Conservation (phyloP, 495 filamentous ascomycete species). For the Annulohypoxylon maeteangense region DNA sequence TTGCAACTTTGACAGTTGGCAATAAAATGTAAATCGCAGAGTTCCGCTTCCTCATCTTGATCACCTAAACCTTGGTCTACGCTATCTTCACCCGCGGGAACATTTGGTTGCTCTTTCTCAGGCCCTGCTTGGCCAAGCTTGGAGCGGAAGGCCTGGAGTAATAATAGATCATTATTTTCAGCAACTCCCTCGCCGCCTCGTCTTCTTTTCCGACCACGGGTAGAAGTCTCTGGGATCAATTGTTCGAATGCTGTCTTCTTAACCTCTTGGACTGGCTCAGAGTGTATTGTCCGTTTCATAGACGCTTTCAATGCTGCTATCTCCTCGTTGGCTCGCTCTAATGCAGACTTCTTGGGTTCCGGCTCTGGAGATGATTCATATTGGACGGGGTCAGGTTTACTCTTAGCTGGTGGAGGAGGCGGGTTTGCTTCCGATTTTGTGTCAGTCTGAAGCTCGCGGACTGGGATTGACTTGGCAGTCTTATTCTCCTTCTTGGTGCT, state of each 20-base stretch:
- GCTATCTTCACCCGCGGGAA: conserved; percentile 44
- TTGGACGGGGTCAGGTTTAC: conserved; percentile 27
- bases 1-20: conserved; percentile 90
- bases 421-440: conserved; percentile 29
- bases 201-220: conserved; percentile 81
- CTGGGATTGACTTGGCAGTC: conserved; percentile 45
- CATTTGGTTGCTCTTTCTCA: conserved; percentile 54
- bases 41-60: conserved; percentile 73
- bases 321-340: conserved; percentile 88
- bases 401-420: conserved; percentile 40
- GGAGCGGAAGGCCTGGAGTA: conserved; percentile 79
- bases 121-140: conserved; percentile 74
- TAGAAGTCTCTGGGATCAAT: conserved; percentile 84
- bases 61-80: conserved; percentile 43
- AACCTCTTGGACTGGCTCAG: conserved; percentile 64
- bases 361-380: conserved; percentile 59
- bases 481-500: conserved; percentile 47
- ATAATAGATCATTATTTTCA: conserved; percentile 66
- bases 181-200: conserved; percentile 57
- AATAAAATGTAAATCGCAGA: conserved; percentile 94
- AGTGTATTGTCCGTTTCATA: conserved; percentile 81
- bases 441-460: conserved; percentile 34
- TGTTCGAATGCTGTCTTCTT: conserved; percentile 72
- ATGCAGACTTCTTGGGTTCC: conserved; percentile 66
- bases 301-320: conserved; percentile 91